Conservation (phyloP, 73 alveolate species). For the Uronychia binucleata region DNA sequence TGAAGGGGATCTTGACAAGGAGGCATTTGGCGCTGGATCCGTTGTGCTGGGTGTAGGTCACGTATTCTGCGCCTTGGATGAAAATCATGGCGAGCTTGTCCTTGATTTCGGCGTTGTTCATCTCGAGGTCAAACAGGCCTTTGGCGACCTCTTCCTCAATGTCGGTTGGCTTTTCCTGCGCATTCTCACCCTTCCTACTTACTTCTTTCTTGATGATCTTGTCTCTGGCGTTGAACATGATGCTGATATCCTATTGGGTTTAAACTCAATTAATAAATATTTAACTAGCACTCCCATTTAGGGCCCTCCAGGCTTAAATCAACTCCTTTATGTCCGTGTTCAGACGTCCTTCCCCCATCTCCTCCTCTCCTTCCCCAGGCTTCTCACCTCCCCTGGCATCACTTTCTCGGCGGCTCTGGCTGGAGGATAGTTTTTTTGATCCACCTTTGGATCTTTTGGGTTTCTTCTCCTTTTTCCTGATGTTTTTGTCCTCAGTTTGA, state of each 20-base stretch:
- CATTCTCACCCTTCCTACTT: constrained; percentile 1
- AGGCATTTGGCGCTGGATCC: constrained; percentile 60
- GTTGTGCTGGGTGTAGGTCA: constrained; percentile 44
- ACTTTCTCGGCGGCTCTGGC: no score
- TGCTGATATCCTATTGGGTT: not conserved
- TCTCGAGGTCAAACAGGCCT: constrained; percentile 55
- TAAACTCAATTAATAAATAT: not conserved
- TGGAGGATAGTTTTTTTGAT: no score
- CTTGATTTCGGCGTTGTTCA: constrained; percentile 56
- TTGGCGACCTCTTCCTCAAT: constrained; percentile 67
- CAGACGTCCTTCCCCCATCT: not conserved
- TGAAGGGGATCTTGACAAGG: constrained; percentile 65
- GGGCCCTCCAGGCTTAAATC: not conserved
- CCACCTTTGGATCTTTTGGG: no score
- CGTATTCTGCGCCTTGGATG: constrained; percentile 59
- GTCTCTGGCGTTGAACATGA: constrained; percentile 73
- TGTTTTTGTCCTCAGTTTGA: no score
- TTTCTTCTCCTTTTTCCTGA: no score
- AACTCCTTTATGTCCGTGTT: not conserved
- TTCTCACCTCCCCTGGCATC: no score
- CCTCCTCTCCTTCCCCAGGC: no score
- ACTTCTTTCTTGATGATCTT: constrained; percentile 66
- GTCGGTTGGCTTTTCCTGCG: constrained; percentile 58
- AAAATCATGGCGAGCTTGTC: constrained; percentile 47
- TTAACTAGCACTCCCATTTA: not conserved